Evolutionary conservation across 345 rosid species (phyloP), one percentile per base, ranked within the genome.

Genomic region (Garcia nutans): DNA sequence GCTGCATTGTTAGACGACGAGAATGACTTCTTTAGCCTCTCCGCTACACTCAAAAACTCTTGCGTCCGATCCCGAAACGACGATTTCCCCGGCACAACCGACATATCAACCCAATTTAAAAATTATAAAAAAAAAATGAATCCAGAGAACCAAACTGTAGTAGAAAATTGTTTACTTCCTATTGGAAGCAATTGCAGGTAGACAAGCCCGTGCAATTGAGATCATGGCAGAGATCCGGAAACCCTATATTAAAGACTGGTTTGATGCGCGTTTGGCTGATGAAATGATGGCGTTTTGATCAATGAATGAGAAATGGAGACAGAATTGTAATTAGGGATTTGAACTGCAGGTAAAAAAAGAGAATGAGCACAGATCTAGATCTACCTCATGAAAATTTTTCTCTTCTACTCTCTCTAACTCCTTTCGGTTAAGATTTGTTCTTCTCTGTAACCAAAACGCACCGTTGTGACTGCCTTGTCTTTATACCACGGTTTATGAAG

Each of bases 41-140:
- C 94, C 9, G 83, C 90, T 71, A 90, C 76, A 72, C 83, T 72
- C 26, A 78, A 77, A 68, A 92, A 92, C 82, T 90, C 97, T 47
- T 79, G 85, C 71, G 94, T 88, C 65, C 97, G 89, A 81, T 92
- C 97, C 73, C 97, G 85, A 71, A 60, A 86, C 55, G 97, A 88
- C 44, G 88, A 82, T 79, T 87, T 88, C 60, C 82, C 87, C 66
- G 84, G 79, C 15, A 33, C 58, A 37, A 71, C 65, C 70, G 76
- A 69, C 81, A 74, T 74, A 13, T 54, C 70, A 57, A 66, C 12
- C 50, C 24, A 37, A 65, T 65, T 37, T 37, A 37, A 37, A 6
- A 5, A 11, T 47, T 24, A 10, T 24, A 10, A 24, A 26, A 49
- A 41, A 20, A 19, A 41, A 33, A 49, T 15, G 5, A 50, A 47